Evolutionary conservation across 805 yeast genomes (phyloP).

Genomic region (Metschnikowia cubensis): DNA sequence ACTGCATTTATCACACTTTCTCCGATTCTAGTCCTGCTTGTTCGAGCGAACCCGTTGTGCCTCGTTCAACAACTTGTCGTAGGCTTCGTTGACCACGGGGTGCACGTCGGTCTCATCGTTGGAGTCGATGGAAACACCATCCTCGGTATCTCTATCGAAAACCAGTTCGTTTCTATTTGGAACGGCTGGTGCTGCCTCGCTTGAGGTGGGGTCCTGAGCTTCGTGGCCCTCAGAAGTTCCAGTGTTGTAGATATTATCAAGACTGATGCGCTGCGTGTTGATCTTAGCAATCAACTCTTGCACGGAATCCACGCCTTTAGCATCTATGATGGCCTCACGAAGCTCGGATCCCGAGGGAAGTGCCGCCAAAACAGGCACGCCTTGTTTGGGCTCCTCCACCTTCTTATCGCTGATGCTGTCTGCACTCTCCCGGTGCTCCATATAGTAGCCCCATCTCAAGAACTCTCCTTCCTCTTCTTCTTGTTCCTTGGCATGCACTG

Average conservation of each 20-base stretch:
- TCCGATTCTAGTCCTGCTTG: constrained; percentile 13
- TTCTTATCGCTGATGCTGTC: constrained; percentile 9
- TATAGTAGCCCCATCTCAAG: constrained; percentile 79
- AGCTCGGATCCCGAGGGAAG: constrained; percentile 55
- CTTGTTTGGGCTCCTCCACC: constrained; percentile 8
- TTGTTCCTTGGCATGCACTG: constrained; percentile 66
- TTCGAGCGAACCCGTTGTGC: constrained; percentile 62
- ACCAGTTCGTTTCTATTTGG: background rate
- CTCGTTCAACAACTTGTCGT: constrained; percentile 66
- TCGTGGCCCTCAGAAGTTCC: constrained; percentile 7
- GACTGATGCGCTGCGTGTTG: constrained; percentile 47
- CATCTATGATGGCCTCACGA: constrained; percentile 61
- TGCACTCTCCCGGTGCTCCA: constrained; percentile 53
- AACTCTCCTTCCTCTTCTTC: constrained; percentile 92
- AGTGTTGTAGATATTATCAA: constrained; percentile 45
- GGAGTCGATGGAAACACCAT: constrained; percentile 29
- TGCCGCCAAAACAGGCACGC: constrained; percentile 31
- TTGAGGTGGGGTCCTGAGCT: background rate
- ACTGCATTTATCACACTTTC: no score
- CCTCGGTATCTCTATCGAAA: constrained; percentile 11
- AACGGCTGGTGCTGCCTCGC: background rate
- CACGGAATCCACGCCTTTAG: constrained; percentile 71
- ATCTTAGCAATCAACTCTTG: constrained; percentile 64
- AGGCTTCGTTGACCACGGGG: constrained; percentile 64
- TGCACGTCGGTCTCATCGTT: constrained; percentile 22